Evolutionary conservation across 2,329 filamentous ascomycete species (phyloP).

Genomic region (Cladosporium austrohemisphaericum): DNA sequence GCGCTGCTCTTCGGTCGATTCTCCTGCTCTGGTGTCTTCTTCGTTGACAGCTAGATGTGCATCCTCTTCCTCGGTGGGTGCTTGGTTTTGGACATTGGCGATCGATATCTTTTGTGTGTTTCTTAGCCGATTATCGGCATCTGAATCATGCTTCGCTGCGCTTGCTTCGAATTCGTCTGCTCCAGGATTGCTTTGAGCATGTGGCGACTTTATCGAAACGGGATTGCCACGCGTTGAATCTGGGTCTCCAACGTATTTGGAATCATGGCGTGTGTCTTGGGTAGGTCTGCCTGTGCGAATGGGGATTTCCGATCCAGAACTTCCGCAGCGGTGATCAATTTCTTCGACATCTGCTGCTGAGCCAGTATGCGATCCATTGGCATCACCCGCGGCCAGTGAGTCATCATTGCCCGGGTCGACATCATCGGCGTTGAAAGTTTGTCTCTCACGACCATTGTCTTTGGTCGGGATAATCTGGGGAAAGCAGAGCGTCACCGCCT

Average conservation of each 20-base stretch:
- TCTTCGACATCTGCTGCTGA: not conserved
- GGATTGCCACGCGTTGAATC: not conserved
- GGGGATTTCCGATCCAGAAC: not conserved
- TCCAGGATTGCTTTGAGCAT: not conserved
- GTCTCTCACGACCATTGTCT: not conserved
- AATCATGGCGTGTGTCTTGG: not conserved
- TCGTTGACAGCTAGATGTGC: not conserved
- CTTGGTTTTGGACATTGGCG: not conserved
- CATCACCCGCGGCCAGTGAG: constrained; percentile 6
- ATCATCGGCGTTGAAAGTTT: constrained; percentile 1
- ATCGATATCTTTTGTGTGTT: not conserved
- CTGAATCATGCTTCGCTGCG: not conserved
- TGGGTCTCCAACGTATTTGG: not conserved
- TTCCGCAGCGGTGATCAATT: not conserved
- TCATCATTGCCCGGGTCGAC: constrained; percentile 13
- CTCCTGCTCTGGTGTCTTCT: not conserved
- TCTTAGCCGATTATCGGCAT: not conserved
- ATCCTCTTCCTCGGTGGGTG: not conserved
- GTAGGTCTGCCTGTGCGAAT: not conserved
- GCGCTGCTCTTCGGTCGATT: not conserved
- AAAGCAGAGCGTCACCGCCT: not conserved
- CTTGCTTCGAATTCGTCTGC: not conserved
- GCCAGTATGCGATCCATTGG: constrained; percentile 10
- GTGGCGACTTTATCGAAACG: not conserved
- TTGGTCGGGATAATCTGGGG: not conserved